A percentile compares a stretch with the other conserved stretches of the same genome.
Evolutionary conservation across 1,284 basidiomycete species (phyloP).

Genomic region (Pseudozyma pruni): DNA sequence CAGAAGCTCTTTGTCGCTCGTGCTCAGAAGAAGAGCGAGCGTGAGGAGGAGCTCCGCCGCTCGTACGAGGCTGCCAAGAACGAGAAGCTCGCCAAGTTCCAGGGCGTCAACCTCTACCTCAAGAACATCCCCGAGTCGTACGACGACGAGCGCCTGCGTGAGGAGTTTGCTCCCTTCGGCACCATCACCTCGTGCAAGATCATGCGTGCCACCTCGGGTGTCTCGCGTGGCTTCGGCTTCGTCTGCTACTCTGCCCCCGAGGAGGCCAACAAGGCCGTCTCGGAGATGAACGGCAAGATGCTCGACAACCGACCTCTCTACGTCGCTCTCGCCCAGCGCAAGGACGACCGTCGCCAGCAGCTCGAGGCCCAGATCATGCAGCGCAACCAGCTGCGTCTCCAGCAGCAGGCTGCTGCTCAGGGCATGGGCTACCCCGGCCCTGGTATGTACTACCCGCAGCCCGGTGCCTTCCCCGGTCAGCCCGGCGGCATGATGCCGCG

Average conservation of each 20-base stretch:
- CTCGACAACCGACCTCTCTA: constrained; percentile 98
- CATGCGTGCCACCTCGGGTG: constrained; percentile 86
- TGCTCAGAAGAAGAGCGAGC: constrained; percentile 98
- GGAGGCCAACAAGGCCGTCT: constrained; percentile 98
- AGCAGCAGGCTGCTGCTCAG: constrained; percentile 67
- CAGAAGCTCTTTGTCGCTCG: constrained; percentile 94
- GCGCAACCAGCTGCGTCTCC: constrained; percentile 68
- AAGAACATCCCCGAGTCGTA: constrained; percentile 78
- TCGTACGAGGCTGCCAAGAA: constrained; percentile 93
- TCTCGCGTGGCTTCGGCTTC: constrained; percentile 96
- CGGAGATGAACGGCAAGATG: constrained; percentile 99
- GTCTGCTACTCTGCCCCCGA: constrained; percentile 99
- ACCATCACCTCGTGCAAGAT: constrained; percentile 98
- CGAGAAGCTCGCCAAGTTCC: constrained; percentile 98
- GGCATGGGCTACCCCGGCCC: constrained; percentile 66
- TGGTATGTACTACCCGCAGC: constrained; percentile 67
- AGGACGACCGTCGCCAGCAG: constrained; percentile 97
- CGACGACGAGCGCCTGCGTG: constrained; percentile 68
- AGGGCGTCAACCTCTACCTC: constrained; percentile 99
- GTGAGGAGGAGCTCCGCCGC: constrained; percentile 93
- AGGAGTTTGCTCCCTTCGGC: constrained; percentile 93
- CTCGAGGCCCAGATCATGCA: constrained; percentile 84
- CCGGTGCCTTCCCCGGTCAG: constrained; percentile 65
- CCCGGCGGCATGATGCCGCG: constrained; percentile 64
- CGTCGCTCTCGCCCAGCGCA: constrained; percentile 97